Conservation (phyloP, 352 stramenopile species). For the Globisporangium spiculum region DNA sequence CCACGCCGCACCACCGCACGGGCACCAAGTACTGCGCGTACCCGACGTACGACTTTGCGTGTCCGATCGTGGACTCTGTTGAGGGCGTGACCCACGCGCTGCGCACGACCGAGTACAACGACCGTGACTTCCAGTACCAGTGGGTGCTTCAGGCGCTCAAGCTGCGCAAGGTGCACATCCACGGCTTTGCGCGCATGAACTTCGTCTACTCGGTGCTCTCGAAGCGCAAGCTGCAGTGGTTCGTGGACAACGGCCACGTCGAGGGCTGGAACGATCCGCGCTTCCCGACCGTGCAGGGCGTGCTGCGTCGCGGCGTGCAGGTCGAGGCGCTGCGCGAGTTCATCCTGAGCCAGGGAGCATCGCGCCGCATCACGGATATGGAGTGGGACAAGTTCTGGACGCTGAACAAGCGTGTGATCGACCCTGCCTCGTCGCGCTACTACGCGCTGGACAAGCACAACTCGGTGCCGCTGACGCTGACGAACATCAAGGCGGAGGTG, state of each 20-base stretch:
- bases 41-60: conserved; percentile 99
- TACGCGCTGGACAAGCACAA: conserved; percentile 94
- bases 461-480: conserved; percentile 88
- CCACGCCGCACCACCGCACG: conserved; percentile 85
- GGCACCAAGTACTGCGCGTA: conserved; percentile 98
- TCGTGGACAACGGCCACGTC: conserved; percentile 97
- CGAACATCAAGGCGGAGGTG: conserved; percentile 61
- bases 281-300: conserved; percentile 97
- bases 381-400: conserved; percentile 99
- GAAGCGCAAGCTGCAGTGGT: conserved; percentile 99
- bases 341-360: conserved; percentile 97
- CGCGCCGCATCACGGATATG: conserved; percentile 96
- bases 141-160: conserved; percentile 91
- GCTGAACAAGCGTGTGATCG: conserved; percentile 98
- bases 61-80: conserved; percentile 98
- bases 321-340: conserved; percentile 95
- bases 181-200: conserved; percentile 98
- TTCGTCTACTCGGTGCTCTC: conserved; percentile 99
- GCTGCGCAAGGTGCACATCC: conserved; percentile 82
- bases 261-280: conserved; percentile 97
- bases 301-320: conserved; percentile 95
- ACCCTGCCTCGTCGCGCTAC: conserved; percentile 94
- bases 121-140: conserved; percentile 97
- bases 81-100: conserved; percentile 99
- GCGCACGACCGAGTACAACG: conserved; percentile 99